Evolutionary conservation across 2,329 filamentous ascomycete species (phyloP), one percentile per base, ranked within the genome.

Genomic region (Kalaharituber pfeilii): DNA sequence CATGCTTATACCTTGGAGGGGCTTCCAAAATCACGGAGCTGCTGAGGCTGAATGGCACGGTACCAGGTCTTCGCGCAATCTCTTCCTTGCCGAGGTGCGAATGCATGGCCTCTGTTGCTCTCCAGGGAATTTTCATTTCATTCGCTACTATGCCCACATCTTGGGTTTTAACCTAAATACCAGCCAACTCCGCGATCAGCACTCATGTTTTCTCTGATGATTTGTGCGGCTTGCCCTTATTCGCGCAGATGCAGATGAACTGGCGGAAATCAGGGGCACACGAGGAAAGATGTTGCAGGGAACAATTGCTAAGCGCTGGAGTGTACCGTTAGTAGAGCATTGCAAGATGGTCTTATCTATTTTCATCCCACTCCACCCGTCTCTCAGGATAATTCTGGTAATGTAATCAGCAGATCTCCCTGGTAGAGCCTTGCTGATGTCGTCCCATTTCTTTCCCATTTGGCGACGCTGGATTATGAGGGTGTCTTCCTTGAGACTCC

Each of bases 341-440:
- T 33, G 89, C 89, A 51, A 96, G 80, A 71, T 94, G 95, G 70
- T 95, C 94, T 72, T 95, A 96, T 67, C 86, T 84, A 68, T 96
- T 89, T 66, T 96, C 91, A 65, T 95, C 87, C 88, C 89, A 96
- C 67, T 94, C 86, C 64, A 85, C 87, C 55, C 87, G 77, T 65
- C 87, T 78, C 69, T 98, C 91, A 52, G 95, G 78, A 67, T 96
- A 96, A 67, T 98, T 98, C 65, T 96, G 89, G 68, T 95, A 96
- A 66, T 94, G 87, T 51, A 96, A 75, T 44, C 89, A 81, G 69
- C 89, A 96, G 63, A 95, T 63, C 91, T 79, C 58, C 89, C 89
- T 2, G 87, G 88, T 50, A 96, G 72, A 53, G 82, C 79, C 71
- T 89, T 93, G 58, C 86, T 93, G 64, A 96, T 95, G 68, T 96